Conservation (phyloP, 1,284 basidiomycete genomes). For the Marasmius fiardii region DNA sequence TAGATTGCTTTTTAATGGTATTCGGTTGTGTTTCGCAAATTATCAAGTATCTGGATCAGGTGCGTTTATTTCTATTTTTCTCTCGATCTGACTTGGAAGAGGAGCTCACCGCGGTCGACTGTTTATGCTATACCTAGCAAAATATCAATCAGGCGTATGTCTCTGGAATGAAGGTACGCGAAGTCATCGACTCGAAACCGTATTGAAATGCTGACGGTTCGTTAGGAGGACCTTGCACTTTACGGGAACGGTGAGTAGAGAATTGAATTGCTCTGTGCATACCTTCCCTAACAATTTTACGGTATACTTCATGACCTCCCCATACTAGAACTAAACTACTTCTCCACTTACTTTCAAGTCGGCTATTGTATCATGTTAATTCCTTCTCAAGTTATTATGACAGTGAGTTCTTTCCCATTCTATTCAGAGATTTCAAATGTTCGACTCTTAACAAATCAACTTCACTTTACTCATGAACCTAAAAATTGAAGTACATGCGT, state of each 20-base stretch:
- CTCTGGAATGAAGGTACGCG: conserved; percentile 13
- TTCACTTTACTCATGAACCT: too few species aligned
- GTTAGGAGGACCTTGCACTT: conserved; percentile 10
- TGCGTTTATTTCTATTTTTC: background rate
- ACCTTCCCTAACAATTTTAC: background rate
- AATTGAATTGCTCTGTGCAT: background rate
- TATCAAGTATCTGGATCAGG: conserved; percentile 18
- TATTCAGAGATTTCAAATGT: background rate
- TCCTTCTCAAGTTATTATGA: conserved; percentile 18
- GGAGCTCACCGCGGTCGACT: background rate
- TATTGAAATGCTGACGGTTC: too few species aligned
- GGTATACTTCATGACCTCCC: too few species aligned
- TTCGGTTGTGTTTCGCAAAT: conserved; percentile 15
- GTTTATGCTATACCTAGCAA: conserved; percentile 1
- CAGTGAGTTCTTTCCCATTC: conserved; percentile 4
- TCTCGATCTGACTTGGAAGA: background rate
- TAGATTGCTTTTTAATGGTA: conserved; percentile 15
- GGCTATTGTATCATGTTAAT: conserved; percentile 17
- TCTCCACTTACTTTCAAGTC: conserved; percentile 14
- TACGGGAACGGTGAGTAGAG: conserved; percentile 13
- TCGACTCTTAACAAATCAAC: background rate
- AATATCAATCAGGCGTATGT: conserved; percentile 16
- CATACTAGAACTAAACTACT: conserved; percentile 15
- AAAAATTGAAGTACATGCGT: conserved; percentile 14
- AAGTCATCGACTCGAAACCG: background rate